Base-by-base conservation (phyloP, 2,329 filamentous ascomycete genomes). In the Fusarium sarcochroum region DNA sequence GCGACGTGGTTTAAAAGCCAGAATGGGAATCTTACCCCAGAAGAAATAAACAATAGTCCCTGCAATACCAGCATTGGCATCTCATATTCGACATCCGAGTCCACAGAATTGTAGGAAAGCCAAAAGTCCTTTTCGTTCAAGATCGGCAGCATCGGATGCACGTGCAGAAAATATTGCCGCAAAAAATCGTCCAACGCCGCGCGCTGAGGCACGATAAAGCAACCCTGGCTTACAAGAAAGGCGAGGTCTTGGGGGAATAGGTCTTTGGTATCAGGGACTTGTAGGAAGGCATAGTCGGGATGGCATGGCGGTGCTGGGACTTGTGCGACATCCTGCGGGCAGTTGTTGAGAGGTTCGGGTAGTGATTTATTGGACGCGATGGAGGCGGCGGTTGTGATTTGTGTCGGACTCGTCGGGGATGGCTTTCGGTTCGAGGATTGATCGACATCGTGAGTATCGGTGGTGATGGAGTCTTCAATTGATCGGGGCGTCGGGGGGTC, bases 71-170 rank as follows among this genome's bases (percentile, higher is more conserved):
- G 13, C 25, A 74, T 70, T 1, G 72, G 72, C 48, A 74, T 65
- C 5, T 68, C 37, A n/a, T 55, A 53, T 4, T 42, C 55, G 0
- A 48, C 30, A 6, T 65, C 59, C 1, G 37, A 18, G 18, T 66
- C 57, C 3, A 51, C 55, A 7, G 68, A 63, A 20, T 69, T 72
- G 7, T 74, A 74, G 7, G 68, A 48, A 10, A 65, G 52, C 72
- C 72, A 74, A 8, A 72, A 70, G 8, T 74, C 72, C 44, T 66
- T 72, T 13, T 74, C 72, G 8, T 74, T 72, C 5, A 76, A 10
- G 0, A 76, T 47, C 1, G 75, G 75, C 14, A 76, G 69, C 52
- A 76, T 70, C 3, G 75, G 74, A 40, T 76, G 75, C 0, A 76
- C 72, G n/a, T 76, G 72, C 1, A 68, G 40, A 15, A 76, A 76